Percentiles rank a stretch among this genome's conserved stretches.
Evolutionary conservation across 2,329 filamentous ascomycete species (phyloP).

Genomic region (Hypocreales sp.): DNA sequence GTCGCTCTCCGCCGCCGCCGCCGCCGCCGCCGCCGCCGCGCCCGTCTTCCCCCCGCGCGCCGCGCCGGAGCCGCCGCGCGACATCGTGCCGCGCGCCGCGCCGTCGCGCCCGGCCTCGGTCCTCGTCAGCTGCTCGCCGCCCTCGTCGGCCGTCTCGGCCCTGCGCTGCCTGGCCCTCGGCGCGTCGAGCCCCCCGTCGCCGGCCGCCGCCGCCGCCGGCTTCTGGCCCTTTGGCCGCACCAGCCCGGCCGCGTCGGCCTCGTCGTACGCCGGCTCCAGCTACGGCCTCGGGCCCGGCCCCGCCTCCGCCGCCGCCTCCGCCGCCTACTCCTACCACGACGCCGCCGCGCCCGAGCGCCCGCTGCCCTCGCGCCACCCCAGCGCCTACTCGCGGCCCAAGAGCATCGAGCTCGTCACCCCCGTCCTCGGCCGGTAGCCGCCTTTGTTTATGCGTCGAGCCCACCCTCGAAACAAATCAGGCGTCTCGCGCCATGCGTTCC

Average conservation of each 20-base stretch:
- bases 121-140: slow-evolving; percentile 35
- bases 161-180: slow-evolving; percentile 38
- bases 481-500: too few species aligned
- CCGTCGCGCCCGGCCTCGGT: slow-evolving; percentile 43
- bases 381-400: slow-evolving; percentile 39
- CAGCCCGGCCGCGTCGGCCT: slow-evolving; percentile 29
- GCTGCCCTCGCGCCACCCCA: slow-evolving; percentile 37
- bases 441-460: too few species aligned
- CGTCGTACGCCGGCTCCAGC: slow-evolving; percentile 27
- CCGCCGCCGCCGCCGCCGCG: slow-evolving; percentile 31
- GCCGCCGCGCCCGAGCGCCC: slow-evolving; percentile 32
- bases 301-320: neutral
- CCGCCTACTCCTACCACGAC: slow-evolving; percentile 19
- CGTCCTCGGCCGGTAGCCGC: slow-evolving; percentile 30
- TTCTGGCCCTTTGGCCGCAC: slow-evolving; percentile 40
- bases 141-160: slow-evolving; percentile 37
- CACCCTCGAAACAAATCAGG: too few species aligned
- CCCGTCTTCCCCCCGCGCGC: slow-evolving; percentile 24
- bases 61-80: slow-evolving; percentile 31
- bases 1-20: slow-evolving; percentile 13
- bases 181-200: slow-evolving; percentile 39
- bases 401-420: slow-evolving; percentile 51
- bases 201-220: slow-evolving; percentile 25
- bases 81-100: slow-evolving; percentile 48
- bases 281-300: slow-evolving; percentile 10